Evolutionary conservation across 495 filamentous ascomycete species (phyloP).

Genomic region (Daldinia decipiens): DNA sequence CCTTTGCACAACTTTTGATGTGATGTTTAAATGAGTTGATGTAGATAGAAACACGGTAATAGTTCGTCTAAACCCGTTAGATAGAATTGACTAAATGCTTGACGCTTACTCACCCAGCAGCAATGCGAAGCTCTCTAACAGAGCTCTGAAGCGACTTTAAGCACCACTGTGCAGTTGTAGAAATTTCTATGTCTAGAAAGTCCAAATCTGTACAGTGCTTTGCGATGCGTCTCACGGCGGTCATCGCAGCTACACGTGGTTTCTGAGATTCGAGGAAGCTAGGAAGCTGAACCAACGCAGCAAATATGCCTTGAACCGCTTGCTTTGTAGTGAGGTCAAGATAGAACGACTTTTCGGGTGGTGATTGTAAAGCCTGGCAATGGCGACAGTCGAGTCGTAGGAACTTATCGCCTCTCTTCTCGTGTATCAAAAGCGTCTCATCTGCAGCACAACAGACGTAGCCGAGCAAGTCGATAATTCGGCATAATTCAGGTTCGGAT

Average conservation of each 20-base stretch:
- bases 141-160: conserved; percentile 83
- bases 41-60: conserved; percentile 72
- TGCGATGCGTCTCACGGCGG: conserved; percentile 72
- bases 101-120: conserved; percentile 66
- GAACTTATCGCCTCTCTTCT: conserved; percentile 9
- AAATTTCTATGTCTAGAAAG: conserved; percentile 72
- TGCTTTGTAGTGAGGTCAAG: conserved; percentile 30
- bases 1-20: conserved; percentile 53
- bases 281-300: conserved; percentile 64
- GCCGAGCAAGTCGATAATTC: conserved; percentile 49
- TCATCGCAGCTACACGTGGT: conserved; percentile 76
- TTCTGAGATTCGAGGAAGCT: conserved; percentile 68
- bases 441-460: conserved; percentile 53
- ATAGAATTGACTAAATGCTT: background rate
- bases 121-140: conserved; percentile 83
- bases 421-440: conserved; percentile 41
- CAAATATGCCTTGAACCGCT: conserved; percentile 62
- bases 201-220: conserved; percentile 66
- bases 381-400: conserved; percentile 28
- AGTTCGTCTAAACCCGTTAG: conserved; percentile 65
- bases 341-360: background rate
- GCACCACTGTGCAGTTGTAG: conserved; percentile 79
- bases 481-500: conserved; percentile 46
- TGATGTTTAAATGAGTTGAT: conserved; percentile 54
- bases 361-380: conserved; percentile 17